phyloP scores from a whole-genome alignment of 768 basidiomycete genomes.

The Dictyophora rubrovolvata region DNA sequence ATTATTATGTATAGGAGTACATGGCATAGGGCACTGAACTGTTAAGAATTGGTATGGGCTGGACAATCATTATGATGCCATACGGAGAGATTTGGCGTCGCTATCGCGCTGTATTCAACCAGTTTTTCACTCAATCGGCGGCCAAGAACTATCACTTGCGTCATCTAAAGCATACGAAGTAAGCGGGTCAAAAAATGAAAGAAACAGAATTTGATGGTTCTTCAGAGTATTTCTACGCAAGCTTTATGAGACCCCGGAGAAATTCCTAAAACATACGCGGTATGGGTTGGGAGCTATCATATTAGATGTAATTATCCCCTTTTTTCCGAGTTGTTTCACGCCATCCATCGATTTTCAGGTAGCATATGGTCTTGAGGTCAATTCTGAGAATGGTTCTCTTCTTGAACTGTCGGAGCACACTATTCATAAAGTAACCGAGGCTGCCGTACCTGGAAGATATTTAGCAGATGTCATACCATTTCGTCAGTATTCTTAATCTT shows the following conservation, averaged over 20 bases:
- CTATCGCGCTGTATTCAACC: slow-evolving; percentile 22
- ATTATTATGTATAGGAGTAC: neutral
- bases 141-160: slow-evolving; percentile 21
- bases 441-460: slow-evolving; percentile 3
- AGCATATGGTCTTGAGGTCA: slow-evolving; percentile 9
- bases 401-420: neutral
- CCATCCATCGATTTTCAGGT: slow-evolving; percentile 7
- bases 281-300: neutral
- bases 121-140: slow-evolving; percentile 21
- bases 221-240: slow-evolving; percentile 22
- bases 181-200: neutral
- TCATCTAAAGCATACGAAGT: slow-evolving; percentile 17
- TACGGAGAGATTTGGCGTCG: slow-evolving; percentile 23
- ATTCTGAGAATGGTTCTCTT: slow-evolving; percentile 4
- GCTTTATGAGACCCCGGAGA: slow-evolving; percentile 19
- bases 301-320: neutral
- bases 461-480: slow-evolving; percentile 7
- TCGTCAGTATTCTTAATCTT: neutral
- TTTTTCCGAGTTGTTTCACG: neutral
- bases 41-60: slow-evolving; percentile 20
- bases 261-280: slow-evolving; percentile 20
- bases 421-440: neutral
- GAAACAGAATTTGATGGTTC: slow-evolving; percentile 5
- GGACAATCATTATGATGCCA: slow-evolving; percentile 20
- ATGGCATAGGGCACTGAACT: no score